These are phyloP conservation scores for Hypoxylon lenormandii DNA, from an alignment of 495 filamentous ascomycete genomes.

Conservation along the genomic window DNA sequence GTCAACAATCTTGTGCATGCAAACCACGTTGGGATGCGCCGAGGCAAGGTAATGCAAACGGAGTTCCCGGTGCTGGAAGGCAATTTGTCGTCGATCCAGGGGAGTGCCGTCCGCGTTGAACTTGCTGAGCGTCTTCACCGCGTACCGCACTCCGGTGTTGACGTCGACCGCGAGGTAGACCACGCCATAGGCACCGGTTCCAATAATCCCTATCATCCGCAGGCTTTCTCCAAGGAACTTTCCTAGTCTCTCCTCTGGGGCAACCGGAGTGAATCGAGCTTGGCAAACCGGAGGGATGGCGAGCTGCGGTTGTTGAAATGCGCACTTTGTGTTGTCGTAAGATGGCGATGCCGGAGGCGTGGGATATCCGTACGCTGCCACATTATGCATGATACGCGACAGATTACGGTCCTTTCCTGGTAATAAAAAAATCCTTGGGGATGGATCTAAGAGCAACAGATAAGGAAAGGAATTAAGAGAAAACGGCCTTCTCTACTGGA, in stretches of 20 bases:
- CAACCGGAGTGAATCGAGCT: slow-evolving; percentile 57
- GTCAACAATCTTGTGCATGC: slow-evolving; percentile 93
- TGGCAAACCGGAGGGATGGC: slow-evolving; percentile 45
- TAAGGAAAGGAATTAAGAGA: slow-evolving; percentile 50
- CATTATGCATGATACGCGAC: slow-evolving; percentile 65
- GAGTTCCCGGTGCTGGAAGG: slow-evolving; percentile 94
- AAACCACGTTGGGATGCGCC: slow-evolving; percentile 91
- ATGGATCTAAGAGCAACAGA: slow-evolving; percentile 37
- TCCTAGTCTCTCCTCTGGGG: slow-evolving; percentile 88
- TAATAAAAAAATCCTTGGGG: slow-evolving; percentile 26
- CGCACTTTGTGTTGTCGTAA: slow-evolving; percentile 59
- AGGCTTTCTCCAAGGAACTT: slow-evolving; percentile 83
- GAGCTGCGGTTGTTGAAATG: slow-evolving; percentile 55
- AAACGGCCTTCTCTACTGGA: slow-evolving; percentile 48
- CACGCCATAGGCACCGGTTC: slow-evolving; percentile 94
- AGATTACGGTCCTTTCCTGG: slow-evolving; percentile 49
- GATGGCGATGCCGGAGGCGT: slow-evolving; percentile 65
- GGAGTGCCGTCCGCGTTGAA: slow-evolving; percentile 72
- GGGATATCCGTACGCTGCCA: slow-evolving; percentile 65
- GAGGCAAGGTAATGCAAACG: slow-evolving; percentile 88
- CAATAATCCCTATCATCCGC: slow-evolving; percentile 85
- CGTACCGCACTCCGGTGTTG: slow-evolving; percentile 82
- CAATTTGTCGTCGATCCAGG: slow-evolving; percentile 84
- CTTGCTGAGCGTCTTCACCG: slow-evolving; percentile 97
- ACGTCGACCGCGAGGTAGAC: slow-evolving; percentile 95